Conservation (phyloP, 192 early-diverging fungal genomes). For the Coemansia sp. region DNA sequence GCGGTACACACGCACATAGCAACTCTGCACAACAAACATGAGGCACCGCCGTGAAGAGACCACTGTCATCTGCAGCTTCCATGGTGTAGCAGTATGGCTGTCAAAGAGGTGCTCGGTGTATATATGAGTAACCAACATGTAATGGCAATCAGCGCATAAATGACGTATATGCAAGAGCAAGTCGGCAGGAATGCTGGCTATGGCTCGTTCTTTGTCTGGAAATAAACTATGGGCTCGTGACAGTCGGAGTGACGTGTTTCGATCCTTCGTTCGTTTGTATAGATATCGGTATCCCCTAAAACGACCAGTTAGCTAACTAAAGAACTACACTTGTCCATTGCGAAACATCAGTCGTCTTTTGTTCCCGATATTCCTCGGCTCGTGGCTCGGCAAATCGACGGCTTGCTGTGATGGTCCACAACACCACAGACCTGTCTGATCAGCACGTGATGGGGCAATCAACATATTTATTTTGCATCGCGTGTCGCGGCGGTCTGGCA, state of each 20-base stretch:
- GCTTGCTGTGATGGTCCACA: too few relatives aligned
- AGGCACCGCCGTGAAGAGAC: slow-evolving; percentile 23
- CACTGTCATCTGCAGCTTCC: slow-evolving; percentile 42
- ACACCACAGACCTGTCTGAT: neutral
- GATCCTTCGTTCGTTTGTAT: too few relatives aligned
- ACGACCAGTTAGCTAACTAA: too few relatives aligned
- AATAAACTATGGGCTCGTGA: too few relatives aligned
- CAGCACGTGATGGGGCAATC: slow-evolving; percentile 5
- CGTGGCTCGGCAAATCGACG: too few relatives aligned
- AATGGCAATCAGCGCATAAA: neutral
- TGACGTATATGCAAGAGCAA: neutral
- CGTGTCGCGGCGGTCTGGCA: neutral
- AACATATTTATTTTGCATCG: slow-evolving; percentile 4
- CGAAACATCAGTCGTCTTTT: too few relatives aligned
- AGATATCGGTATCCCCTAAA: too few relatives aligned
- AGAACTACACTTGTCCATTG: too few relatives aligned
- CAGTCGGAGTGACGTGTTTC: too few relatives aligned
- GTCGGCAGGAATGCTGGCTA: too few relatives aligned
- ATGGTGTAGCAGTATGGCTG: neutral
- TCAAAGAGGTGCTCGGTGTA: slow-evolving; percentile 33
- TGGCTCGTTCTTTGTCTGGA: too few relatives aligned
- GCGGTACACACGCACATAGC: slow-evolving; percentile 13
- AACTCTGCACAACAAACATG: slow-evolving; percentile 24
- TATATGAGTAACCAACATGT: slow-evolving; percentile 21
- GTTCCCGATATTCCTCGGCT: too few relatives aligned